Conservation (phyloP, 768 basidiomycete genomes). For the Cytidiella melzeri region DNA sequence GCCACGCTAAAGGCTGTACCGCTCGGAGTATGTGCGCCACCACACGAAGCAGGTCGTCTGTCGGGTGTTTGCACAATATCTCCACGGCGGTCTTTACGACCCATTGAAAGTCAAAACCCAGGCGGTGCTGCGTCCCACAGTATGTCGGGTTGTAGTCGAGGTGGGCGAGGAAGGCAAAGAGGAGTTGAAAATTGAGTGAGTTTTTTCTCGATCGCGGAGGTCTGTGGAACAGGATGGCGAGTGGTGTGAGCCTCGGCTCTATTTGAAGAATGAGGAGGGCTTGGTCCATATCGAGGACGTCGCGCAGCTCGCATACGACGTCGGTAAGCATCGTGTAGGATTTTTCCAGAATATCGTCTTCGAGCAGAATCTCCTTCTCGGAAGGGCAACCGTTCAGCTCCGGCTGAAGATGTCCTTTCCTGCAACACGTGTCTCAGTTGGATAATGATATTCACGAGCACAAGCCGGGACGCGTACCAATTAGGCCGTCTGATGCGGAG, state of each 20-base stretch:
- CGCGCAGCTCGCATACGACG: slow-evolving; percentile 1
- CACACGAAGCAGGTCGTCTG: background rate
- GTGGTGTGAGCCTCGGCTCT: background rate
- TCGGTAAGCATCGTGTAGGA: background rate
- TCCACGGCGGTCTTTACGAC: background rate
- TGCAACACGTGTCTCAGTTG: too few species aligned
- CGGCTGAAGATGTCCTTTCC: background rate
- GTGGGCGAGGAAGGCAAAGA: background rate
- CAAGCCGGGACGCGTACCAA: background rate
- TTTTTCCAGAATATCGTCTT: slow-evolving; percentile 49
- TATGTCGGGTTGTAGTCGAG: background rate
- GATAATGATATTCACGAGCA: too few species aligned
- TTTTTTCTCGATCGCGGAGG: background rate
- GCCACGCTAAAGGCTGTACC: background rate
- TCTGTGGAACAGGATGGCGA: background rate
- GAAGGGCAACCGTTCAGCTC: slow-evolving; percentile 2
- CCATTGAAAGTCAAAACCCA: background rate
- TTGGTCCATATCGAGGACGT: background rate
- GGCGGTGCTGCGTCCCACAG: background rate
- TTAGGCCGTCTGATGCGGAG: background rate
- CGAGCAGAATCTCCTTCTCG: slow-evolving; percentile 25
- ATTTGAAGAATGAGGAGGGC: background rate
- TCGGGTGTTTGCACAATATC: background rate
- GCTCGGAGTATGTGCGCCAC: background rate
- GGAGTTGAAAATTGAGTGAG: background rate